Percentiles rank a stretch among this genome's conserved stretches.
phyloP scores from a whole-genome alignment of 2,329 filamentous ascomycete species.

The Cladosporium phlei region DNA sequence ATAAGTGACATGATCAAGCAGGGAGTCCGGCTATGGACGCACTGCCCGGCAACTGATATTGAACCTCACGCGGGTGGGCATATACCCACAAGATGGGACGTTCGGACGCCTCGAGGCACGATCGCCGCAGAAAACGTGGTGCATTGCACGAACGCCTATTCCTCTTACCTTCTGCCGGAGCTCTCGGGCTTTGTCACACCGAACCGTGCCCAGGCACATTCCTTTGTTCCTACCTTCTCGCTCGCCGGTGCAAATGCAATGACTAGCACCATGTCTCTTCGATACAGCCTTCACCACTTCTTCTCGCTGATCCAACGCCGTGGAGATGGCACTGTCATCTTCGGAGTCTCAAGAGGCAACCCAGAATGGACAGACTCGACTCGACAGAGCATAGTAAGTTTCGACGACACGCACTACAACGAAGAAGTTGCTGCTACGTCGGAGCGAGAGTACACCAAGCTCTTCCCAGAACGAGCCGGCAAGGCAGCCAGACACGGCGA shows the following conservation, averaged over 20 bases:
- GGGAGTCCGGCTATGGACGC: constrained; percentile 41
- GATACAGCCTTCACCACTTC: constrained; percentile 45
- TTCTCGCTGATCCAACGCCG: constrained; percentile 47
- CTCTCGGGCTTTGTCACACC: constrained; percentile 37
- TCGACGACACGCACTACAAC: constrained; percentile 39
- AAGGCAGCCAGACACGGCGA: constrained; percentile 34
- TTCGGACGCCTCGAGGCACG: constrained; percentile 34
- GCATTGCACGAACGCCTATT: constrained; percentile 41
- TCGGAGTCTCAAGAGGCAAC: constrained; percentile 42
- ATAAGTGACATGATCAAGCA: constrained; percentile 34
- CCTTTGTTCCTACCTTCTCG: constrained; percentile 37
- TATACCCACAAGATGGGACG: constrained; percentile 26
- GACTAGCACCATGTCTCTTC: constrained; percentile 41
- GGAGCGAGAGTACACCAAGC: constrained; percentile 30
- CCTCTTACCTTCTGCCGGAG: constrained; percentile 36
- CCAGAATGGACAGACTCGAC: constrained; percentile 28
- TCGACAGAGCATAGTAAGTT: constrained; percentile 27
- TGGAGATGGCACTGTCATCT: constrained; percentile 41
- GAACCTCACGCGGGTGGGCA: constrained; percentile 13
- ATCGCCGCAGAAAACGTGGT: constrained; percentile 30
- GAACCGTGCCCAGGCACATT: constrained; percentile 43
- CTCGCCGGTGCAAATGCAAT: constrained; percentile 35
- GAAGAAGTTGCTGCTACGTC: constrained; percentile 39
- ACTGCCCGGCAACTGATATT: constrained; percentile 36
- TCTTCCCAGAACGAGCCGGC: constrained; percentile 31